Evolutionary conservation across 768 basidiomycete genomes (phyloP).

Genomic region (Lactifluus hygrophoroides): DNA sequence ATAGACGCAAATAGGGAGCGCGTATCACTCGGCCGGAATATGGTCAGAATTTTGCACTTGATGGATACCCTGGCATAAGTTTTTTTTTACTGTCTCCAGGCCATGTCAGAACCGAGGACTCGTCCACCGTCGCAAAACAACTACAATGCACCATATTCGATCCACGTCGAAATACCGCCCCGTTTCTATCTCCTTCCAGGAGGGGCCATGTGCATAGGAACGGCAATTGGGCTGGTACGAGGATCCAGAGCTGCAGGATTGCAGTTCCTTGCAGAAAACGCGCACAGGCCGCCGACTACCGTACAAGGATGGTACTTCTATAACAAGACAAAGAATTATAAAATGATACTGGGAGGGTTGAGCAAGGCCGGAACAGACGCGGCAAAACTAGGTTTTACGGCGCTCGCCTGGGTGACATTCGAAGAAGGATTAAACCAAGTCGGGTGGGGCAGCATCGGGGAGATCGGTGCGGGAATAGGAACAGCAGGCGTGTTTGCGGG

Average conservation of each 20-base stretch:
- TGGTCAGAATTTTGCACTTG: not conserved
- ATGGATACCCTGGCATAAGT: not conserved
- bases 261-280: slow-evolving; percentile 88
- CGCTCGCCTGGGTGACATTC: slow-evolving; percentile 39
- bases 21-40: not conserved
- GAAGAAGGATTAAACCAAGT: slow-evolving; percentile 37
- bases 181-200: slow-evolving; percentile 57
- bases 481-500: slow-evolving; percentile 51
- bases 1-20: not conserved
- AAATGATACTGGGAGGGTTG: slow-evolving; percentile 64
- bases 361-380: slow-evolving; percentile 57
- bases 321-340: slow-evolving; percentile 94
- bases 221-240: slow-evolving; percentile 64
- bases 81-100: not conserved
- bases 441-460: slow-evolving; percentile 36
- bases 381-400: slow-evolving; percentile 39
- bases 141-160: slow-evolving; percentile 22
- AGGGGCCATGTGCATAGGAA: slow-evolving; percentile 51
- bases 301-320: slow-evolving; percentile 93
- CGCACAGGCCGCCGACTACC: slow-evolving; percentile 76
- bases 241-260: slow-evolving; percentile 63
- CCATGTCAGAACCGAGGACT: not conserved
- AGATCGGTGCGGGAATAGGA: slow-evolving; percentile 56
- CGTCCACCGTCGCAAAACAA: slow-evolving; percentile 17
- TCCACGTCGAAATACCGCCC: slow-evolving; percentile 40